Base-by-base conservation (phyloP, 192 early-diverging fungal species). In the Coemansia reversa region DNA sequence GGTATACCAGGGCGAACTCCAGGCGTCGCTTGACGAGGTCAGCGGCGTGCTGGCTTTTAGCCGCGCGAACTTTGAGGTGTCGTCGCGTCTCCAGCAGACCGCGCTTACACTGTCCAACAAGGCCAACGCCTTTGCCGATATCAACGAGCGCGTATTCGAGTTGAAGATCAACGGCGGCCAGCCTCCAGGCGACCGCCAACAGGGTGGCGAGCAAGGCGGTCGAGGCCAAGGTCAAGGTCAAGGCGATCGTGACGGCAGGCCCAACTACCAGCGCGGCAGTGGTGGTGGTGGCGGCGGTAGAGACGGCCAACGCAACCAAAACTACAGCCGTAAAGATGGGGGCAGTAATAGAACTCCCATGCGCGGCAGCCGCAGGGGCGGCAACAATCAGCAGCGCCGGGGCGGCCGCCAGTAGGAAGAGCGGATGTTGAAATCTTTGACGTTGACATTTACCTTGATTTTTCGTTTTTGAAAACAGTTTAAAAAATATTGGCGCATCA, bases 1-100 rank as follows among this genome's bases (percentile, higher is more conserved):
- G 94, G 93, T 99, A 65, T 93, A 91, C 80, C 87, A 87, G 69
- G 91, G 93, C 66, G 94, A 99, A 81, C 74, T 99, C 24, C 77
- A 87, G 49, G 97, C 93, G 32, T 90, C 89, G 29, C 83, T 98
- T 54, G 92, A 96, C 75, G 90, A 93, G 70, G 89, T 93, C 32
- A 84, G 83, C 45, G 86, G 89, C 53, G 86, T 85, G 54, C 83
- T 98, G 57, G 85, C 94, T 22, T 81, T 99, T 56, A 88, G 94
- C 79, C 87, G 86, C 67, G 58, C 84, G 85, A 72, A 85, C 75
- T 87, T 91, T 67, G 86, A 81, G 60, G 74, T 85, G 56, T 75
- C 83, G 54, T 88, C 86, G 52, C 85, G 81, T 32, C 79, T 99
- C 42, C 93, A 99, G 84, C 85, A 91, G 70, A 83, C 96, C 39